Evolutionary conservation across 1,284 basidiomycete species (phyloP), one percentile per base, ranked within the genome.

Genomic region (Moesziomyces aphidis): DNA sequence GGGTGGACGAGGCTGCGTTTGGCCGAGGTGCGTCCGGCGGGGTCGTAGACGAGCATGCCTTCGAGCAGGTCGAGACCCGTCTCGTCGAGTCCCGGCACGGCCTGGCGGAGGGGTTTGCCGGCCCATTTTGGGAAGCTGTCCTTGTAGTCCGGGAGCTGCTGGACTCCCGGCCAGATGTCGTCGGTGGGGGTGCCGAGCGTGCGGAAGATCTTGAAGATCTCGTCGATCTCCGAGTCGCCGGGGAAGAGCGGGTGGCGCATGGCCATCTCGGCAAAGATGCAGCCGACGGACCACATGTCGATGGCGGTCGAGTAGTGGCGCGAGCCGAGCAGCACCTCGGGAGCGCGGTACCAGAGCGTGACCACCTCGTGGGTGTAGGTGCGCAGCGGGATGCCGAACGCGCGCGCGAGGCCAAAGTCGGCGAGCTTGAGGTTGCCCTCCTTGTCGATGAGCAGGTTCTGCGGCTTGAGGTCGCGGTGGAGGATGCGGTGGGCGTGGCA

Each of bases 281-380:
- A 94, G 19, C 95, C 96, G 24, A 97, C 95, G 50, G 93, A 95
- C 96, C 96, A 99, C 90, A 98, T 96, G 86, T 99, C 97, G 81
- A 98, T 94, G 31, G 93, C 82, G 4, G 97, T 99, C 22, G 92
- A 92, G 86, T 99, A 99, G 84, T 97, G 95, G 59, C 95, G 90
- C 10, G 93, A 93, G 24, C 97, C 97, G 2, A 99, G 90, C 26
- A 99, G 88, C 21, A 99, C 96, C 84, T 98, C 96, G 1, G 97
- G 96, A 1, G 96, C 94, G 59, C 96, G 91, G 85, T 99, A 99
- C 96, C 96, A 99, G 28, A 99, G 89, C 11, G 96, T 99, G 47
- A 99, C 97, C 34, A 80, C 96, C 89, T 99, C 96, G 83, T 99
- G 96, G 22, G 95, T 98, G 85, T 97, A 99, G 21, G 96, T 97